phyloP scores from a whole-genome alignment of 306 rosid genomes.

The Dryas octopetala region DNA sequence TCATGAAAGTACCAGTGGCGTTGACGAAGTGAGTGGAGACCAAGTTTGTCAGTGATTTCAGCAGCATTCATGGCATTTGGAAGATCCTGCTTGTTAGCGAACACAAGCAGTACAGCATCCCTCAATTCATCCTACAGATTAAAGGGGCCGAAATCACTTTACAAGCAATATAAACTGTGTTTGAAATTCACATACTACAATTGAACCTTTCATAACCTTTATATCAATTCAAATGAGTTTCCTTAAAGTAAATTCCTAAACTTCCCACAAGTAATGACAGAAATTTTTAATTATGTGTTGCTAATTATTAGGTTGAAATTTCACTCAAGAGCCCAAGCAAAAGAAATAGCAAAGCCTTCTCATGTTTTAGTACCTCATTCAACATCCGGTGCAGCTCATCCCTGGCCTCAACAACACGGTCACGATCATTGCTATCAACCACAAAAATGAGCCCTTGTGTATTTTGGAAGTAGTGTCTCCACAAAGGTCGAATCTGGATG shows the following conservation, averaged over 20 bases:
- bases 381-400: constrained; percentile 57
- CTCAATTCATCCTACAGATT: constrained; percentile 50
- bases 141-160: neutral
- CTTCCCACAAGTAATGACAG: neutral
- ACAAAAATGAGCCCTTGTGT: constrained; percentile 61
- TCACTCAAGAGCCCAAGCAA: neutral
- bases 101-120: constrained; percentile 54
- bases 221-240: too few species aligned
- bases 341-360: neutral
- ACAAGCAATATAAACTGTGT: neutral
- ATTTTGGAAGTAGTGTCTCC: constrained; percentile 66
- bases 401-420: constrained; percentile 54
- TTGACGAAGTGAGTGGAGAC: constrained; percentile 58
- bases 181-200: too few species aligned
- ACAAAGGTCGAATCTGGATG: constrained; percentile 45
- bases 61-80: constrained; percentile 66
- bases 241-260: neutral
- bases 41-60: constrained; percentile 54
- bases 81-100: constrained; percentile 66
- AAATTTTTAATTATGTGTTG: neutral
- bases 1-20: constrained; percentile 47
- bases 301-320: neutral
- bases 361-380: constrained; percentile 48
- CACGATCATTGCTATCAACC: constrained; percentile 67
- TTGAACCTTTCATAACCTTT: too few species aligned